A percentile compares a stretch with the other conserved stretches of the same genome.
Evolutionary conservation across 768 basidiomycete genomes (phyloP).

Genomic region (Amanita brunnescens): DNA sequence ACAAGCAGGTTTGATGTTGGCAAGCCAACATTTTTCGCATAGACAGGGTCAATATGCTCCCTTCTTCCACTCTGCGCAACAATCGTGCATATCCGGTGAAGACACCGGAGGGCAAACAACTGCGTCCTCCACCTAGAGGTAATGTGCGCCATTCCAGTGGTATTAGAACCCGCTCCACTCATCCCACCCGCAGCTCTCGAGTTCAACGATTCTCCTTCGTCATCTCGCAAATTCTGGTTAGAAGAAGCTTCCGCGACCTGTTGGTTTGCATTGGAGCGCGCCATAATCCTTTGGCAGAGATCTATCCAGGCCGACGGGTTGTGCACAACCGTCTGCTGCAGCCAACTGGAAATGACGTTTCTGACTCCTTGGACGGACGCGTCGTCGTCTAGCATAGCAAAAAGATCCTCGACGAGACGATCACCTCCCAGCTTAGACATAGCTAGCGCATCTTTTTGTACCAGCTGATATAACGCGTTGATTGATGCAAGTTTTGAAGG

Average conservation of each 20-base stretch:
- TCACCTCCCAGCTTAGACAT: slow-evolving; percentile 95
- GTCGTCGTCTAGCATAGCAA: slow-evolving; percentile 92
- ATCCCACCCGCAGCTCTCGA: slow-evolving; percentile 13
- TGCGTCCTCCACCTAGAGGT: slow-evolving; percentile 96
- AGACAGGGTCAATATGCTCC: slow-evolving; percentile 77
- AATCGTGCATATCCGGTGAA: slow-evolving; percentile 80
- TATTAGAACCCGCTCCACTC: background rate
- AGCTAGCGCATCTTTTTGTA: slow-evolving; percentile 85
- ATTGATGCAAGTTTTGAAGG: slow-evolving; percentile 92
- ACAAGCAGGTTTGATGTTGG: slow-evolving; percentile 56
- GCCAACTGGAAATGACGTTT: slow-evolving; percentile 89
- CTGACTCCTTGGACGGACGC: slow-evolving; percentile 89
- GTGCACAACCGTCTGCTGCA: slow-evolving; percentile 86
- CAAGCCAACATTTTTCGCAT: slow-evolving; percentile 56
- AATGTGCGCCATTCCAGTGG: slow-evolving; percentile 18
- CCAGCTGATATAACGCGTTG: slow-evolving; percentile 93
- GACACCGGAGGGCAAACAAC: slow-evolving; percentile 84
- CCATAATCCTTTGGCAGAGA: slow-evolving; percentile 95
- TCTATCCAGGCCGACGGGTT: slow-evolving; percentile 98
- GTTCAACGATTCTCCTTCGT: slow-evolving; percentile 90
- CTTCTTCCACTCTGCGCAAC: slow-evolving; percentile 62
- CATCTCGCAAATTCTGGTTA: slow-evolving; percentile 56
- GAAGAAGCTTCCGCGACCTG: slow-evolving; percentile 60
- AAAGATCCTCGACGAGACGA: slow-evolving; percentile 86
- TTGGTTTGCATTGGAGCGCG: slow-evolving; percentile 80